These are phyloP conservation scores for Ophiostoma sp. DNA, from an alignment of 2,329 filamentous ascomycete species.

Conservation along the genomic window DNA sequence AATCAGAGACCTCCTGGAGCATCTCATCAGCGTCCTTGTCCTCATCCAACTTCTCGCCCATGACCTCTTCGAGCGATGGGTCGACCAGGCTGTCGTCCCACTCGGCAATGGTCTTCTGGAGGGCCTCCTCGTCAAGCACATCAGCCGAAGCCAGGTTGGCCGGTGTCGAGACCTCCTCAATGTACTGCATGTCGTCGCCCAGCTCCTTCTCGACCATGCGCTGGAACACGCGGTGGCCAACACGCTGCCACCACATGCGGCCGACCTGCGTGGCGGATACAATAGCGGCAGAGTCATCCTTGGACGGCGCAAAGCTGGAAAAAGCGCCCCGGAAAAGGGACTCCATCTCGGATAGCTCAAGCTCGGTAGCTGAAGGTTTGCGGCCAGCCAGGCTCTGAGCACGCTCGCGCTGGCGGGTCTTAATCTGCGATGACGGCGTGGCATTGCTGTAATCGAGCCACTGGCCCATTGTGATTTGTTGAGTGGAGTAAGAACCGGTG, in stretches of 20 bases:
- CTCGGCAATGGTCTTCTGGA: slow-evolving; percentile 57
- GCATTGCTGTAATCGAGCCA: slow-evolving; percentile 72
- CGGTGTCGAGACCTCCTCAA: slow-evolving; percentile 39
- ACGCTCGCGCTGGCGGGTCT: slow-evolving; percentile 69
- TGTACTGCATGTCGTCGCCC: slow-evolving; percentile 41
- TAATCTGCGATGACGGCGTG: slow-evolving; percentile 53
- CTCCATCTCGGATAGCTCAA: slow-evolving; percentile 68
- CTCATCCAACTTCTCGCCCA: slow-evolving; percentile 52
- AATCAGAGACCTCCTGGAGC: slow-evolving; percentile 70
- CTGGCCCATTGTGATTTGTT: slow-evolving; percentile 64
- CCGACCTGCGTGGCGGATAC: slow-evolving; percentile 67
- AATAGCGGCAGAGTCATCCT: slow-evolving; percentile 70
- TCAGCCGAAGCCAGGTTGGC: slow-evolving; percentile 3
- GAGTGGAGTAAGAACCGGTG: slow-evolving; percentile 64
- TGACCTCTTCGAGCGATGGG: slow-evolving; percentile 55
- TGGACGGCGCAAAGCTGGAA: slow-evolving; percentile 75
- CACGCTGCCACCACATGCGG: slow-evolving; percentile 74
- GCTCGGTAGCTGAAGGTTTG: slow-evolving; percentile 56
- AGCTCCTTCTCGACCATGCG: slow-evolving; percentile 59
- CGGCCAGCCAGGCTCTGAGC: slow-evolving; percentile 65
- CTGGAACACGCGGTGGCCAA: slow-evolving; percentile 65
- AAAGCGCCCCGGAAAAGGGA: slow-evolving; percentile 74
- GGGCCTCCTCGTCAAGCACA: slow-evolving; percentile 50
- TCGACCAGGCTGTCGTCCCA: slow-evolving; percentile 61
- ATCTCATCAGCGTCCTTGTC: slow-evolving; percentile 68